Evolutionary conservation across 139 green algal species (phyloP), one percentile per base, ranked within the genome.

Genomic region (Zygnema circumcarinatum): DNA sequence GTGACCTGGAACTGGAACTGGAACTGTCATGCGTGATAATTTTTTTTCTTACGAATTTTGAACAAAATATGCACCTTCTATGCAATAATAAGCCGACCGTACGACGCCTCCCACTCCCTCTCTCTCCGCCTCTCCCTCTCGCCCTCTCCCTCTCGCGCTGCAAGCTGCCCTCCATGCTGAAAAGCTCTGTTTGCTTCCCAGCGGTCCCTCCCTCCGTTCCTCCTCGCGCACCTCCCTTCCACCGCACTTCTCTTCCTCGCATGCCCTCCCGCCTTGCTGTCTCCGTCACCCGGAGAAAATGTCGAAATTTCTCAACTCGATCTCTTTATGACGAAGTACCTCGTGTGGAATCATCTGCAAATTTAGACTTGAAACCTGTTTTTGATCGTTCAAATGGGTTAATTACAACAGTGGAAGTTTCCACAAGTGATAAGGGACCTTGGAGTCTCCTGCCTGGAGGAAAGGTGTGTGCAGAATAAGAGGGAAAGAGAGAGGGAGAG

Each of bases 371-470:
- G n/a, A n/a, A n/a, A n/a, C n/a, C n/a, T n/a, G n/a, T n/a, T n/a
- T n/a, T n/a, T n/a, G n/a, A n/a, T n/a, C n/a, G n/a, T n/a, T n/a
- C n/a, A n/a, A n/a, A n/a, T n/a, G n/a, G n/a, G n/a, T n/a, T n/a
- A n/a, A 16, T 78, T n/a, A 78, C 35, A 20, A 78, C 69, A 22
- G 3, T 78, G 36, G 69, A 78, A 41, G 36, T 20, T n/a, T 52
- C 35, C 69, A 78, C 69, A 39, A 41, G 35, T 20, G 11, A 39
- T 22, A 11, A 78, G 11, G 69, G 69, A 20, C 69, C 69, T 22
- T 78, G 69, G 69, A 52, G 35, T 78, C 69, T 78, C 16, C 69
- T 78, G 11, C 69, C 69, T 78, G 69, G 69, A 11, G 69, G 69
- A 41, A 3, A 78, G 69, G 69, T 78, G 16, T n/a, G n/a, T n/a